A percentile compares a stretch with the other conserved stretches of the same genome.
Evolutionary conservation across 345 rosid species (phyloP).

Genomic region (Pistacia atlantica): DNA sequence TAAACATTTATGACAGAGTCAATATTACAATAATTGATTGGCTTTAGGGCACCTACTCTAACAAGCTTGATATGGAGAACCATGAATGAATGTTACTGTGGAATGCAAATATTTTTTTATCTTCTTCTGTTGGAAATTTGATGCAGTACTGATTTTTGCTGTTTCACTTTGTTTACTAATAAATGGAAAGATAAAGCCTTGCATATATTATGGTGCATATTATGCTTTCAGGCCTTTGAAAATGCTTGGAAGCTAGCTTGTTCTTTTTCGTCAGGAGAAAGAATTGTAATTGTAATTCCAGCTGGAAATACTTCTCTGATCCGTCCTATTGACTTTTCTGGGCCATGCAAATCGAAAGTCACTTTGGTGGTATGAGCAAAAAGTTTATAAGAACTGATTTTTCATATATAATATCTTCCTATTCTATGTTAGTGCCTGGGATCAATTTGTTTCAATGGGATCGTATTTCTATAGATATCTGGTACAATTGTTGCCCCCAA

Average conservation of each 20-base stretch:
- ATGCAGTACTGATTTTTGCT: background rate
- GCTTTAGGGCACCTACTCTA: too few species aligned
- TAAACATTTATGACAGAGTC: too few species aligned
- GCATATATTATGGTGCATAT: background rate
- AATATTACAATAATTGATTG: too few species aligned
- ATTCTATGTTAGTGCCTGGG: constrained; percentile 2
- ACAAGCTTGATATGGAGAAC: too few species aligned
- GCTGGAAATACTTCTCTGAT: constrained; percentile 51
- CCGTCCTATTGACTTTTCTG: constrained; percentile 64
- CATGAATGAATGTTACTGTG: background rate
- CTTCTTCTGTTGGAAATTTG: background rate
- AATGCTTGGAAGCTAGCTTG: constrained; percentile 79
- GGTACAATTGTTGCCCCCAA: constrained; percentile 79
- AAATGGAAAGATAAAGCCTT: background rate
- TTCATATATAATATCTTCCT: background rate
- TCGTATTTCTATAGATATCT: constrained; percentile 51
- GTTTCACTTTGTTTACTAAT: background rate
- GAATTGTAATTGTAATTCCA: constrained; percentile 58
- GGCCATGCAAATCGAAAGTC: constrained; percentile 82
- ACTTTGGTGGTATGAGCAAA: constrained; percentile 53
- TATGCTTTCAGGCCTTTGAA: constrained; percentile 56
- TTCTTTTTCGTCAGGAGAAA: constrained; percentile 45
- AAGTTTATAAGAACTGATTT: background rate
- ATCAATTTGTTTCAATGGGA: constrained; percentile 3
- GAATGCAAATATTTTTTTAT: background rate